Evolutionary conservation across 2,329 filamentous ascomycete species (phyloP).

Genomic region (Xylaria sp.): DNA sequence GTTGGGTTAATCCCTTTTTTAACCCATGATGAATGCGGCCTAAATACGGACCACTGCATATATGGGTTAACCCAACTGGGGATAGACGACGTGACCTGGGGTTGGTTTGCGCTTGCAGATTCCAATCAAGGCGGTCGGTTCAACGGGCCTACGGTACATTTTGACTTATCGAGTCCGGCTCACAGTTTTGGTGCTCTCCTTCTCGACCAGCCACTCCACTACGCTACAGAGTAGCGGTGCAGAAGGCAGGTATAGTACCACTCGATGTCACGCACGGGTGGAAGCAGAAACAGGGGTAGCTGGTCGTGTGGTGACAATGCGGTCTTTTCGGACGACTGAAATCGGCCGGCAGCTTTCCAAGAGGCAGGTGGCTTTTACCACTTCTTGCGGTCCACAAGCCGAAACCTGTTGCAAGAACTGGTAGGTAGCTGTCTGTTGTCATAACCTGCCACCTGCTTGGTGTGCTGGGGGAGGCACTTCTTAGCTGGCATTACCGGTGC

Average conservation of each 20-base stretch:
- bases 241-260: slow-evolving; percentile 27
- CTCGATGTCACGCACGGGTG: slow-evolving; percentile 32
- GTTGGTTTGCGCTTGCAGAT: slow-evolving; percentile 42
- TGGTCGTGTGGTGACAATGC: slow-evolving; percentile 18
- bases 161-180: slow-evolving; percentile 26
- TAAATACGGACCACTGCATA: slow-evolving; percentile 34
- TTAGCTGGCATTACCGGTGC: background rate
- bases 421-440: background rate
- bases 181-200: slow-evolving; percentile 18
- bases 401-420: slow-evolving; percentile 15
- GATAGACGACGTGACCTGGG: slow-evolving; percentile 27
- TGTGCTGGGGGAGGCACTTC: background rate
- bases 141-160: slow-evolving; percentile 20
- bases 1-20: slow-evolving; percentile 39
- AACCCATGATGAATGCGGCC: slow-evolving; percentile 30
- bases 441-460: background rate
- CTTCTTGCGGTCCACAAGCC: slow-evolving; percentile 23
- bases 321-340: slow-evolving; percentile 25
- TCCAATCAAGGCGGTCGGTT: slow-evolving; percentile 39
- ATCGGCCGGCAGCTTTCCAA: slow-evolving; percentile 27
- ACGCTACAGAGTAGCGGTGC: slow-evolving; percentile 27
- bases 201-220: slow-evolving; percentile 29
- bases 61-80: slow-evolving; percentile 30
- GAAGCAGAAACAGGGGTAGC: slow-evolving; percentile 28
- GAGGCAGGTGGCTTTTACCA: slow-evolving; percentile 29